Base-by-base conservation (phyloP, 495 filamentous ascomycete species). In the Antarctomyces pellizariae region DNA sequence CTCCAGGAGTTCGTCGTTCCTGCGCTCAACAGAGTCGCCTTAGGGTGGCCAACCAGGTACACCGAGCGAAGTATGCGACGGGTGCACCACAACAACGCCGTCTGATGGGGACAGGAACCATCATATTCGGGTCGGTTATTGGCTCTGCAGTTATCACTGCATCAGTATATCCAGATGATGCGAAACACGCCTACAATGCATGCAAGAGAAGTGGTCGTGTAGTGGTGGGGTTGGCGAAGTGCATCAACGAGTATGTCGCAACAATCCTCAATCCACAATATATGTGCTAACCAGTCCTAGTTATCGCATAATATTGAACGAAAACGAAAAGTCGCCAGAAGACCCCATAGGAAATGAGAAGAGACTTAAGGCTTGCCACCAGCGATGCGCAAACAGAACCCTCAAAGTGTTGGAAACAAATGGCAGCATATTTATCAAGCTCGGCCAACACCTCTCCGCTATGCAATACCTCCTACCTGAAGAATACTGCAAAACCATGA, bases 381-480 rank as follows among this genome's bases (percentile, higher is more conserved):
- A 84, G 46, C 64, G 86, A 42, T 99, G 86, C 50, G 89, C 86
- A 7, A 40, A 48, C 26, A 68, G 86, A 29, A 92, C 86, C 7
- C 53, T 95, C 10, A 56, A 58, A 18, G 82, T 86, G 0, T 52
- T 99, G 15, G 84, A 99, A 56, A 75, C 71, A 52, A 95, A 89
- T 51, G 86, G 86, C 19, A 90, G 83, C 4, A 82, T 99, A 39
- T 99, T 95, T 38, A 95, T 99, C 42, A 99, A 99, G 47, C 51
- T 99, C 14, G 86, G 86, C 13, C 86, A 99, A 37, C 86, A 99
- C 53, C 49, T 99, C 47, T 63, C 67, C 43, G 86, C 80, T 34
- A 80, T 99, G 78, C 82, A 80, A 39, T 99, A 99, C 44, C 59
- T 99, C 7, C 65, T 99, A 4, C 86, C 89, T 1, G 44, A 58